Evolutionary conservation across 2,329 filamentous ascomycete species (phyloP).

Genomic region (Penicillium rolfsii): DNA sequence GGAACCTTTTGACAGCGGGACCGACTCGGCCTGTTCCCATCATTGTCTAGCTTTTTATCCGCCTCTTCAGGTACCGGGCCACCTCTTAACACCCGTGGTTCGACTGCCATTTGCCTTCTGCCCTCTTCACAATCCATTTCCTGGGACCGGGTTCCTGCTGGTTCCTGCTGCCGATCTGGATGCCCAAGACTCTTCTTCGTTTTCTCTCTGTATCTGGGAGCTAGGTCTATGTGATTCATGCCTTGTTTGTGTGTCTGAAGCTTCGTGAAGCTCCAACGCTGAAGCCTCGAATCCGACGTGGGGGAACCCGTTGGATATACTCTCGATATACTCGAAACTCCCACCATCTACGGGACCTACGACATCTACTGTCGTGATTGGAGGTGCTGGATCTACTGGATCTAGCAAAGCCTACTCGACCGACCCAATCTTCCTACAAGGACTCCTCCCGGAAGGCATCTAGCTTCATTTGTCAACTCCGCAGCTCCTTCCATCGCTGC

Average conservation of each 20-base stretch:
- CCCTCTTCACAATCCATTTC: constrained; percentile 1
- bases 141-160: constrained; percentile 4
- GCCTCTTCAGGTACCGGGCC: constrained; percentile 31
- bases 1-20: constrained; percentile 6
- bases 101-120: not conserved
- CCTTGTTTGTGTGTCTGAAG: not conserved
- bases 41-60: not conserved
- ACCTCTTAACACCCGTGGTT: constrained; percentile 21
- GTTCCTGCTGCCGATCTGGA: constrained; percentile 15
- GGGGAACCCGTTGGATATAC: not conserved
- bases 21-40: not conserved
- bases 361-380: not conserved
- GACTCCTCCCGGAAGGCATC: not conserved
- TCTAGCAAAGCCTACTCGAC: not conserved
- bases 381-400: not conserved
- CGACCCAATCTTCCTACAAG: not conserved
- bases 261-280: not conserved
- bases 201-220: not conserved
- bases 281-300: not conserved
- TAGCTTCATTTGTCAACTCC: not conserved
- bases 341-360: not conserved
- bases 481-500: not conserved
- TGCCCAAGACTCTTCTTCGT: constrained; percentile 9
- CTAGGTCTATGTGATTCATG: not conserved
- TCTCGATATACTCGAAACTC: not conserved